Evolutionary conservation across 2,329 filamentous ascomycete genomes (phyloP).

Genomic region (Penicillium sp.): DNA sequence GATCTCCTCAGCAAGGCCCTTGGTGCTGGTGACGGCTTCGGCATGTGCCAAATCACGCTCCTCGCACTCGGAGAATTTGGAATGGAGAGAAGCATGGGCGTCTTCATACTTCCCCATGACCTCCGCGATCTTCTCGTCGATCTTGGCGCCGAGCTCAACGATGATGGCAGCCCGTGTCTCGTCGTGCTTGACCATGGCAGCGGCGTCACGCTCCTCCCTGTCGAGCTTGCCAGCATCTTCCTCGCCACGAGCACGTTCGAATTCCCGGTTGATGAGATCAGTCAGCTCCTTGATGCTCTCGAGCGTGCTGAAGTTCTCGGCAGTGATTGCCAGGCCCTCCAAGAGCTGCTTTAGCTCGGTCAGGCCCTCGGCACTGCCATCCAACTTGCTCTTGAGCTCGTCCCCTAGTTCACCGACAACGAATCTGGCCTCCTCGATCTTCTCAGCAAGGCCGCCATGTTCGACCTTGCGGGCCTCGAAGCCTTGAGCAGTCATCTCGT

Average conservation of each 20-base stretch:
- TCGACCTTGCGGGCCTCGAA: conserved; percentile 84
- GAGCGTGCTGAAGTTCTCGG: conserved; percentile 48
- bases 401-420: conserved; percentile 78
- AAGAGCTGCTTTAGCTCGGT: conserved; percentile 58
- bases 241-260: conserved; percentile 81
- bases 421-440: conserved; percentile 74
- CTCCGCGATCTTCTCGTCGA: conserved; percentile 78
- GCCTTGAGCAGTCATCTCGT: conserved; percentile 73
- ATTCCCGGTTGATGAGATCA: conserved; percentile 77
- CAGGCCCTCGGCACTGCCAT: conserved; percentile 70
- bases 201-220: conserved; percentile 61
- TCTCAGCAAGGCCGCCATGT: conserved; percentile 74
- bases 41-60: conserved; percentile 72
- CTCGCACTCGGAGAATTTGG: conserved; percentile 71
- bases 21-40: conserved; percentile 72
- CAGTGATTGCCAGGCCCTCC: conserved; percentile 67
- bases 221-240: conserved; percentile 81
- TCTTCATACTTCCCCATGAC: conserved; percentile 88
- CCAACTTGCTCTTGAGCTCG: conserved; percentile 73
- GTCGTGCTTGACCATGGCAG: conserved; percentile 60
- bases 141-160: conserved; percentile 56
- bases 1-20: conserved; percentile 81
- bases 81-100: conserved; percentile 72
- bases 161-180: conserved; percentile 59
- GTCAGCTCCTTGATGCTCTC: conserved; percentile 71